Evolutionary conservation across 805 yeast genomes (phyloP).

Genomic region (Candida pseudofarinosa): DNA sequence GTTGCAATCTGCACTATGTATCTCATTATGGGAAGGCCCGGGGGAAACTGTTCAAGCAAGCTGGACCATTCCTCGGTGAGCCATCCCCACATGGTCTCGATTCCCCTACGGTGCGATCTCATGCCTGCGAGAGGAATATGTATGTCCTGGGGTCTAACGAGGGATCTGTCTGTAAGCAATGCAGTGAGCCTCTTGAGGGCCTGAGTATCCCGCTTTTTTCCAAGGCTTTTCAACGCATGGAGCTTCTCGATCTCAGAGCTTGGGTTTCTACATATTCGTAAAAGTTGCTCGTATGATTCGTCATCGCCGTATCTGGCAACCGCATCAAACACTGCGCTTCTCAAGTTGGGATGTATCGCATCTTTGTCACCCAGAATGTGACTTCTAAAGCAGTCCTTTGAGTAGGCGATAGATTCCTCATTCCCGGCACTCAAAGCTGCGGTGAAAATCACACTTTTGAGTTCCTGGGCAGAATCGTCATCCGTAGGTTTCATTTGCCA

Average conservation of each 20-base stretch:
- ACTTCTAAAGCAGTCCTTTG: conserved; percentile 46
- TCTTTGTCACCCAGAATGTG: conserved; percentile 59
- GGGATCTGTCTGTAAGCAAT: conserved; percentile 50
- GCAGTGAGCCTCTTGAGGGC: conserved; percentile 54
- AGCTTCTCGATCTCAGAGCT: conserved; percentile 61
- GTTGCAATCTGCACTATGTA: conserved; percentile 63
- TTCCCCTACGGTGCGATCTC: conserved; percentile 59
- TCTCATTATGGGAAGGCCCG: conserved; percentile 76
- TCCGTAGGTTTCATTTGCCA: conserved; percentile 57
- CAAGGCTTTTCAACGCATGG: conserved; percentile 66
- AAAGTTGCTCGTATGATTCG: conserved; percentile 59
- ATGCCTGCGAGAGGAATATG: conserved; percentile 75
- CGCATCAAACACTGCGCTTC: conserved; percentile 59
- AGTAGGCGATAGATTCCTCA: conserved; percentile 42
- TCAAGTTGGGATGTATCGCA: conserved; percentile 72
- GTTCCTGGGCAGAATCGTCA: conserved; percentile 57
- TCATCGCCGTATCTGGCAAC: conserved; percentile 64
- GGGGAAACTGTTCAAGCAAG: conserved; percentile 65
- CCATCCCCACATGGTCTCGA: conserved; percentile 73
- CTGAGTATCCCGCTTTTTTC: conserved; percentile 51
- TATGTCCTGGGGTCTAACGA: conserved; percentile 66
- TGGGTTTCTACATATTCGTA: conserved; percentile 58
- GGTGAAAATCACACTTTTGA: conserved; percentile 60
- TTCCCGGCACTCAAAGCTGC: conserved; percentile 56
- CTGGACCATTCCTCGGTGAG: conserved; percentile 67